These are phyloP conservation scores for Epipyxis sp. DNA, from an alignment of 108 stramenopile genomes.

Conservation along the genomic window DNA sequence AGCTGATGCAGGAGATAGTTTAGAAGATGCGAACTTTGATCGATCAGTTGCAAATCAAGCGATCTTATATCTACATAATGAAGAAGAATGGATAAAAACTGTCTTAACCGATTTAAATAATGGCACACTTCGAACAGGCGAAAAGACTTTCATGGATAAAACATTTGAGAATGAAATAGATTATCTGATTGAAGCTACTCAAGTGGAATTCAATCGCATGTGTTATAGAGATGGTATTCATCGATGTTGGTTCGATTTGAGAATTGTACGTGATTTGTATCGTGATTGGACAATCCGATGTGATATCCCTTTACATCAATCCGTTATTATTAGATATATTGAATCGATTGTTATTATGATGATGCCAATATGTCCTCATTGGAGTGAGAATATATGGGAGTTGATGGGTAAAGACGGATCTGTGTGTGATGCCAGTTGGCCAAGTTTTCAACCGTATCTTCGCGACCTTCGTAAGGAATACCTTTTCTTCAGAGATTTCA, in stretches of 20 bases:
- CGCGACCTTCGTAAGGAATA: conserved; percentile 73
- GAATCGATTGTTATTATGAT: conserved; percentile 58
- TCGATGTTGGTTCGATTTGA: conserved; percentile 83
- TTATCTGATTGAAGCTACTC: conserved; percentile 61
- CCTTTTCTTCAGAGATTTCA: conserved; percentile 67
- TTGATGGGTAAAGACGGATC: conserved; percentile 34
- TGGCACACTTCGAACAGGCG: not conserved
- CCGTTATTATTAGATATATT: conserved; percentile 51
- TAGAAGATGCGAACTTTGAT: conserved; percentile 97
- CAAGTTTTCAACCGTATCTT: conserved; percentile 70
- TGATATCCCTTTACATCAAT: conserved; percentile 74
- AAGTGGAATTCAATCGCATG: conserved; percentile 40
- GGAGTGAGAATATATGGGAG: conserved; percentile 71
- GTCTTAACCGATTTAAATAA: not conserved
- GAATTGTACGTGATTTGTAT: conserved; percentile 80
- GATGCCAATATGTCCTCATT: conserved; percentile 77
- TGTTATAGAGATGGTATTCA: conserved; percentile 78
- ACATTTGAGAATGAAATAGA: conserved; percentile 86
- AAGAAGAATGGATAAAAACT: conserved; percentile 59
- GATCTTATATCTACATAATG: conserved; percentile 75
- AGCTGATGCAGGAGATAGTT: conserved; percentile 90
- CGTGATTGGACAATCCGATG: conserved; percentile 83
- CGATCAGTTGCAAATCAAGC: conserved; percentile 81
- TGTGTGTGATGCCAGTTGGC: conserved; percentile 82
- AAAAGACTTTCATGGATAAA: conserved; percentile 46